These are phyloP conservation scores for Elsinoe batatas DNA, from an alignment of 2,329 filamentous ascomycete genomes.

Conservation along the genomic window DNA sequence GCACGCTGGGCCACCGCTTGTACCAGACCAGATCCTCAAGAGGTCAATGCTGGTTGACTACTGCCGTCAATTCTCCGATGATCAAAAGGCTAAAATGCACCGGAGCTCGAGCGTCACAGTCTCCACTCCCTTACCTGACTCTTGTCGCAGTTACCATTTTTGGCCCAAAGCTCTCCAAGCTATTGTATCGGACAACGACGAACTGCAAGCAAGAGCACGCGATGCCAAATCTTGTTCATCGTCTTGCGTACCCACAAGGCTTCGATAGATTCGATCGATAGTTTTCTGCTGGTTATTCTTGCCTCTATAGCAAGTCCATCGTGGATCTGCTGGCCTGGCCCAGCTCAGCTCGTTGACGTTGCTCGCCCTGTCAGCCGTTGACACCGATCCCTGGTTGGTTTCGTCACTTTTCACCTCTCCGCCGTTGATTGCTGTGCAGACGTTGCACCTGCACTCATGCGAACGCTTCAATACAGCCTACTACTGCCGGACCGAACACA, in stretches of 20 bases:
- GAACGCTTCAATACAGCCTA: slow-evolving; percentile 6
- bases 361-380: background rate
- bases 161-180: background rate
- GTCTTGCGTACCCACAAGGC: background rate
- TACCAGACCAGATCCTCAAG: background rate
- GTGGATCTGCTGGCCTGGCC: background rate
- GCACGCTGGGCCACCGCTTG: background rate
- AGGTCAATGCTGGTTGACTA: slow-evolving; percentile 10
- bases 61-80: background rate
- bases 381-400: background rate
- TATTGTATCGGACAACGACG: background rate
- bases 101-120: background rate
- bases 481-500: background rate
- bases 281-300: background rate
- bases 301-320: background rate
- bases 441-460: background rate
- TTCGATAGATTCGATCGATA: background rate
- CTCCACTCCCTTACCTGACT: background rate
- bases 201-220: background rate
- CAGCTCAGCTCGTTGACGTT: slow-evolving; percentile 4
- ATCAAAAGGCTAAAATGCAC: background rate
- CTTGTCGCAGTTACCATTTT: background rate
- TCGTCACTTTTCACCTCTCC: background rate
- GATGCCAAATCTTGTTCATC: background rate
- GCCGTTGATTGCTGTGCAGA: background rate